These are phyloP conservation scores for Spinellus fusiger DNA, from an alignment of 192 early-diverging fungal genomes.

Conservation along the genomic window DNA sequence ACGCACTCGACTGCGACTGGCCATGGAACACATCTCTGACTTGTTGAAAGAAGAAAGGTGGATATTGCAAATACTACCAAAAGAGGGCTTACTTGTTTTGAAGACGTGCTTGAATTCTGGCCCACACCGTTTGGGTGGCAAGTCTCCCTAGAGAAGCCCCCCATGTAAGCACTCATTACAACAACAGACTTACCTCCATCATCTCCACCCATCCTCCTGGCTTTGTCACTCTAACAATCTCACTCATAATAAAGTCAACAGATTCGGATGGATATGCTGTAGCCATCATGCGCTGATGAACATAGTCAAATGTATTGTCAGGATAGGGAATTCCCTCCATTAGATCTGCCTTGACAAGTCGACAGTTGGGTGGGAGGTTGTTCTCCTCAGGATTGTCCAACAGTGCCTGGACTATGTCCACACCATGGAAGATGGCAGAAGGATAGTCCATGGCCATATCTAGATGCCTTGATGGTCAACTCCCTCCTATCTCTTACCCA, in stretches of 20 bases:
- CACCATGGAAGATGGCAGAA: conserved; percentile 2
- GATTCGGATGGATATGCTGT: background rate
- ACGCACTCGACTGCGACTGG: too few species aligned
- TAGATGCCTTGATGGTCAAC: conserved; percentile 2
- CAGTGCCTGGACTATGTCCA: conserved; percentile 1
- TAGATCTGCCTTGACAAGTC: background rate
- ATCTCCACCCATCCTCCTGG: conserved; percentile 19
- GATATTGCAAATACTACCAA: too few species aligned
- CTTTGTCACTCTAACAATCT: conserved; percentile 13
- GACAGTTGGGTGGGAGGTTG: conserved; percentile 3
- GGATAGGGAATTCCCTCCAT: background rate
- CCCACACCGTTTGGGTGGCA: too few species aligned
- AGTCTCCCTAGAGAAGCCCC: too few species aligned
- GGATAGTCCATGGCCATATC: conserved; percentile 22
- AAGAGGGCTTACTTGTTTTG: too few species aligned
- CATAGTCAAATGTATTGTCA: conserved; percentile 6
- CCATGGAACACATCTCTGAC: too few species aligned
- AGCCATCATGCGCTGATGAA: conserved; percentile 6
- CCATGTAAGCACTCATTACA: background rate
- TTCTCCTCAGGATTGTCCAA: background rate
- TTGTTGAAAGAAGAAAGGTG: too few species aligned
- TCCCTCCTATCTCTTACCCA: too few species aligned
- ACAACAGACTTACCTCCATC: background rate
- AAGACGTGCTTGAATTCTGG: too few species aligned
- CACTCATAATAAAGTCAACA: background rate